Base-by-base conservation (phyloP, 495 filamentous ascomycete species). In the Entonaema liquescens region DNA sequence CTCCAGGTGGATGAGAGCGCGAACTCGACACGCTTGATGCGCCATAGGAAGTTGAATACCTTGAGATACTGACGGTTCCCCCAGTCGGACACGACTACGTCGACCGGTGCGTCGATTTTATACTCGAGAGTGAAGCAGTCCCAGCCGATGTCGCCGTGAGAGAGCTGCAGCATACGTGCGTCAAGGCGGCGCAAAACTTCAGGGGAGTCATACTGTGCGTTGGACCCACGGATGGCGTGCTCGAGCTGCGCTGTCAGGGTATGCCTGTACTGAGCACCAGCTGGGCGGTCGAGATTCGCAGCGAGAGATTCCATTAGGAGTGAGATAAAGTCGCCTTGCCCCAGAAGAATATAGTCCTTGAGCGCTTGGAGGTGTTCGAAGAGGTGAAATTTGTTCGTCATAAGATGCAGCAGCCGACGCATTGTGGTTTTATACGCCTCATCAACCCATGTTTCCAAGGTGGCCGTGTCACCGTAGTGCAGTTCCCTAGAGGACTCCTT, bases 71-170 rank as follows among this genome's bases (percentile, higher is more conserved):
- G 94, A 2, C 93, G 92, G 60, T 92, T 95, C 36, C 92, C 93
- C 88, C 92, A 97, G 1, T 94, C 92, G 0, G 95, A 98, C 12
- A 99, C 94, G 59, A 99, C 93, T 58, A 98, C 95, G 75, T 99
- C 96, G 25, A 98, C 93, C 0, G 96, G 96, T 8, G 95, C 93
- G 76, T 98, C 95, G 64, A 98, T 94, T 79, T 97, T 97, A 82
- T 99, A 99, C 77, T 99, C 96, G 29, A 99, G 87, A 0, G 96
- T 99, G 80, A 99, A 99, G 79, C 95, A 97, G 78, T 99, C 96
- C 96, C 96, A 99, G 65, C 96, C 96, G 55, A 97, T 98, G 73
- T 99, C 95, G 60, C 96, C 96, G 77, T 97, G 94, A 57, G 90
- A 93, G 54, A 97, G 87, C 78, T 98, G 94, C 38, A 98, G 87